Conservation (phyloP, 2,329 filamentous ascomycete genomes). For the Metarhizium rileyi region DNA sequence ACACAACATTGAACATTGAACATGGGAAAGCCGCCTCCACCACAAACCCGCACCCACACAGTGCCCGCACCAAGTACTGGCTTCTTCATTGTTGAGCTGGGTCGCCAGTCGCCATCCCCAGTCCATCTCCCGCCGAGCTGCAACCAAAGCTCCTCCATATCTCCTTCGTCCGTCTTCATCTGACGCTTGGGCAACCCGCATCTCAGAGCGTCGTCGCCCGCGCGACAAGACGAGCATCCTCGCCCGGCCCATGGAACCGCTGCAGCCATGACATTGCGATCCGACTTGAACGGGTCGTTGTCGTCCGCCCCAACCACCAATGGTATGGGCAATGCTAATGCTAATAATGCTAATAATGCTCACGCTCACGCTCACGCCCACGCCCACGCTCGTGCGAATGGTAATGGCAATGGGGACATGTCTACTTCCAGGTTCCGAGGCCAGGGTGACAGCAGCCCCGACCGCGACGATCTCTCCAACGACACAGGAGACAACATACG, state of each 20-base stretch:
- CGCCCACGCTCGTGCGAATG: too few relatives aligned
- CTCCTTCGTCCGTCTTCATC: conserved; percentile 10
- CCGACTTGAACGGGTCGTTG: conserved; percentile 22
- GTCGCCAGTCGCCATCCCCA: background rate
- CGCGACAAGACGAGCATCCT: conserved; percentile 13
- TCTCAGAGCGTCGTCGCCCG: conserved; percentile 13
- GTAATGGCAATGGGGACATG: conserved; percentile 16
- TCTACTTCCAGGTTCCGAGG: conserved; percentile 20
- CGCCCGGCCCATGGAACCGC: conserved; percentile 14
- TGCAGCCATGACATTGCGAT: conserved; percentile 23
- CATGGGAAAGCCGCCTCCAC: too few relatives aligned
- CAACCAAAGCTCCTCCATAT: conserved; percentile 16
- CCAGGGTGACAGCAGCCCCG: conserved; percentile 18
- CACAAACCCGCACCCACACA: too few relatives aligned
- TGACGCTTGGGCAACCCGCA: conserved; percentile 7
- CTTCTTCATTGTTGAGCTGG: too few relatives aligned
- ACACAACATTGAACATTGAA: too few relatives aligned
- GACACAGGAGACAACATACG: conserved; percentile 25
- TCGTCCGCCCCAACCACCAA: conserved; percentile 15
- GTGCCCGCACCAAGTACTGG: too few relatives aligned
- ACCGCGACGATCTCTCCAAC: conserved; percentile 18
- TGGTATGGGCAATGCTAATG: conserved; percentile 10
- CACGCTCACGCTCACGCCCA: too few relatives aligned
- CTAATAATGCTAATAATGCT: too few relatives aligned
- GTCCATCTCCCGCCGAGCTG: background rate